These are phyloP conservation scores for Sarocladium oryzae DNA, from an alignment of 2,329 filamentous ascomycete genomes.

Conservation along the genomic window DNA sequence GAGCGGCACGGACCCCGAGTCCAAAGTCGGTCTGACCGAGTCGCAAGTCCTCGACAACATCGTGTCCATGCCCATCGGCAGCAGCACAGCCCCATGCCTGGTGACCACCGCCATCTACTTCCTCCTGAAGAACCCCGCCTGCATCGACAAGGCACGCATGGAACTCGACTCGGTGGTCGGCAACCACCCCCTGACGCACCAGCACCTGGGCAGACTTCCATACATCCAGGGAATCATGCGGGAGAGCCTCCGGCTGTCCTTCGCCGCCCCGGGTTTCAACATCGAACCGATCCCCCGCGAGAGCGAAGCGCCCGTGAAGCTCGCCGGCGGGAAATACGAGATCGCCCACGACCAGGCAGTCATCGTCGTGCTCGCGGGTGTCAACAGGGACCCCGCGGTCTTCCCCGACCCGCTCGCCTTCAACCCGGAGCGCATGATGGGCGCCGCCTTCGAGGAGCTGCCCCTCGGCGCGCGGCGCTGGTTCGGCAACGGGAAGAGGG, in stretches of 20 bases:
- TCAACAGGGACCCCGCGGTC: constrained; percentile 41
- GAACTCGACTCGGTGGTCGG: constrained; percentile 49
- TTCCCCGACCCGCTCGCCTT: constrained; percentile 42
- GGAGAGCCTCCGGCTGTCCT: constrained; percentile 48
- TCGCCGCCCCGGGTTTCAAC: constrained; percentile 49
- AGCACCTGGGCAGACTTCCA: constrained; percentile 43
- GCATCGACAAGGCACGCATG: constrained; percentile 40
- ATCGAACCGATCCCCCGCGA: constrained; percentile 37
- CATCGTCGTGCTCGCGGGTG: constrained; percentile 43
- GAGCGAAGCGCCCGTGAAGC: constrained; percentile 37
- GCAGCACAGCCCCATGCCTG: constrained; percentile 41
- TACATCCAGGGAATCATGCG: constrained; percentile 49
- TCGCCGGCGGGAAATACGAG: constrained; percentile 42
- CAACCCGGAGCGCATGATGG: constrained; percentile 42
- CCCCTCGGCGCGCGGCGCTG: constrained; percentile 41
- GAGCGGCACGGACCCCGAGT: constrained; percentile 53
- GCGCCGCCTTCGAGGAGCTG: constrained; percentile 34
- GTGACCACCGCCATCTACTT: constrained; percentile 41
- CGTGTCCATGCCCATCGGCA: constrained; percentile 58
- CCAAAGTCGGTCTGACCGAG: constrained; percentile 49
- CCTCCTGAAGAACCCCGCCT: constrained; percentile 43
- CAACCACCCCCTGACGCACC: constrained; percentile 33
- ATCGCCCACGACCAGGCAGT: constrained; percentile 41
- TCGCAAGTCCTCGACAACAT: constrained; percentile 62
- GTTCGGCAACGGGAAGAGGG: constrained; percentile 45